phyloP scores from a whole-genome alignment of 164 flowering plant genomes.

The Vitis rupestris region DNA sequence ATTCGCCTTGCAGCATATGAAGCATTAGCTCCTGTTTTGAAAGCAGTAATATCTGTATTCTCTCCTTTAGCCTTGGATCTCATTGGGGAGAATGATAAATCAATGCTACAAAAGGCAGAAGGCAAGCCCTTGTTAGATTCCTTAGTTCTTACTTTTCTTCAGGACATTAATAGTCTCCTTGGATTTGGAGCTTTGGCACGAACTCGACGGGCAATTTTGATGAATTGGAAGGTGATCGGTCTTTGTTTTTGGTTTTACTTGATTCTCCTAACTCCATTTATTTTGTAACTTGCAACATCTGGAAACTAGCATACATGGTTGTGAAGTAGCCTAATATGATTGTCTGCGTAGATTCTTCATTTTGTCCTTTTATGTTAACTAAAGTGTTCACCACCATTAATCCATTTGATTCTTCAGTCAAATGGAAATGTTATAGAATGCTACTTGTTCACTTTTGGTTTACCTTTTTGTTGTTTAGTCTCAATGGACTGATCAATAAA shows the following conservation, averaged over 20 bases:
- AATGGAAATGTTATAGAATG: background rate
- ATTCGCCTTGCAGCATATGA: constrained; percentile 75
- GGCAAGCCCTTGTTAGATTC: constrained; percentile 45
- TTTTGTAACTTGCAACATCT: background rate
- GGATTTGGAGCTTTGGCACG: constrained; percentile 53
- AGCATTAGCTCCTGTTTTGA: constrained; percentile 62
- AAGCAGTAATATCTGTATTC: constrained; percentile 37
- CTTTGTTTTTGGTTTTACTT: background rate
- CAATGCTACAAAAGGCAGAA: constrained; percentile 19
- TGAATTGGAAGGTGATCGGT: constrained; percentile 75
- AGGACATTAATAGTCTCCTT: constrained; percentile 59
- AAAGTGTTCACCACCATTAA: too few species aligned
- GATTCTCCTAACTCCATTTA: background rate
- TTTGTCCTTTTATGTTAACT: too few species aligned
- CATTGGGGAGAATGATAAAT: constrained; percentile 21
- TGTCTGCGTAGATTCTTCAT: too few species aligned
- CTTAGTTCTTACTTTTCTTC: constrained; percentile 52
- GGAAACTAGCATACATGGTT: too few species aligned
- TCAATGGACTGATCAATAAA: background rate
- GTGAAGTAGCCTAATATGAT: too few species aligned
- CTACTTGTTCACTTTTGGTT: background rate
- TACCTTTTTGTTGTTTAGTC: background rate
- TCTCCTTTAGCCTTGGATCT: constrained; percentile 38
- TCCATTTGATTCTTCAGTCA: too few species aligned
- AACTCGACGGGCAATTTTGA: constrained; percentile 69